Evolutionary conservation across 331 rosid species (phyloP).

Genomic region (Prunus yedoensis): DNA sequence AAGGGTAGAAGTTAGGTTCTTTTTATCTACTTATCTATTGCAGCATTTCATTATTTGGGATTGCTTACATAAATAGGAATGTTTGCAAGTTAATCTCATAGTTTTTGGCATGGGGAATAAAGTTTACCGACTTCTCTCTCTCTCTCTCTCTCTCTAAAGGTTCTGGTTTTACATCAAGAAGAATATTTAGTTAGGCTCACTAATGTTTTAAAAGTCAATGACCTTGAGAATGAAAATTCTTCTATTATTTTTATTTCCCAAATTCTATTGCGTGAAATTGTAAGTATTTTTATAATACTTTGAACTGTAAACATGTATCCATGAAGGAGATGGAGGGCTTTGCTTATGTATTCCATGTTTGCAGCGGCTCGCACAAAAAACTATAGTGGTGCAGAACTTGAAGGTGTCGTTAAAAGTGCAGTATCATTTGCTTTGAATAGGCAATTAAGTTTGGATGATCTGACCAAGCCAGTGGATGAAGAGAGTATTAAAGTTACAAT

Average conservation of each 20-base stretch:
- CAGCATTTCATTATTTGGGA: not conserved
- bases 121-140: not conserved
- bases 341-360: conserved; percentile 22
- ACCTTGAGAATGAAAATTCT: not conserved
- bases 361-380: conserved; percentile 98
- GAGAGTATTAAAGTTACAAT: conserved; percentile 89
- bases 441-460: conserved; percentile 91
- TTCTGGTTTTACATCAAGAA: not conserved
- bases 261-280: not conserved
- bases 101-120: not conserved
- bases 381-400: conserved; percentile 99
- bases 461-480: conserved; percentile 94
- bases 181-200: not conserved
- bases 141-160: not conserved
- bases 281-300: not conserved
- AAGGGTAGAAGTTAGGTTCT: no score
- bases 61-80: not conserved
- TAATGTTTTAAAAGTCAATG: not conserved
- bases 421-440: conserved; percentile 95
- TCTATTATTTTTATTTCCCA: not conserved
- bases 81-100: not conserved
- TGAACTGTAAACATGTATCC: conserved; percentile 3
- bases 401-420: conserved; percentile 99
- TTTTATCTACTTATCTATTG: no score
- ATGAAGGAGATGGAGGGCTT: conserved; percentile 14